Percentiles rank a stretch among this genome's conserved stretches.
These are phyloP conservation scores for Boechera stricta DNA, from an alignment of 345 rosid species.

Conservation along the genomic window DNA sequence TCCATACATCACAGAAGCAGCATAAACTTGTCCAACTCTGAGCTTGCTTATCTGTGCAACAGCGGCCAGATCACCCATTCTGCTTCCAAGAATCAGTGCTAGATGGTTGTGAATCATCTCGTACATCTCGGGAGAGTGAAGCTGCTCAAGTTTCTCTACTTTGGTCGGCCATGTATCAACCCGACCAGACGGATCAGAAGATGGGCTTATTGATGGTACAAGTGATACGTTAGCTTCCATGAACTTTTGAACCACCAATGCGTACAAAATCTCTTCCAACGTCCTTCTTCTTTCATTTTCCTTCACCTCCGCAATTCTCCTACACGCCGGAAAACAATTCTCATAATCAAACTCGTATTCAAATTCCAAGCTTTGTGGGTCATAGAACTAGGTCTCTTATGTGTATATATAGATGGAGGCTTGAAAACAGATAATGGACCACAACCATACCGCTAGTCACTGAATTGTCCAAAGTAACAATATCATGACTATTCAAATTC, in stretches of 20 bases:
- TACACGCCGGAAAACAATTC: conserved; percentile 37
- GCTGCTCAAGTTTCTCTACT: conserved; percentile 67
- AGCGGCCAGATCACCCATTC: conserved; percentile 59
- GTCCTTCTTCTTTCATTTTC: conserved; percentile 81
- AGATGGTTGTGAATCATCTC: conserved; percentile 98
- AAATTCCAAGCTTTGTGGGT: no score
- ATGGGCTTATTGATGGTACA: conserved; percentile 63
- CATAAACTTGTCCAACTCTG: conserved; percentile 97
- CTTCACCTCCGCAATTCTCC: conserved; percentile 97
- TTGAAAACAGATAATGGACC: no score
- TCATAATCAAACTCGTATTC: conserved; percentile 1
- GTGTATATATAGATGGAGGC: no score
- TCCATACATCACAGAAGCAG: conserved; percentile 98
- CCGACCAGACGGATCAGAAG: conserved; percentile 61
- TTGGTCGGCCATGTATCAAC: conserved; percentile 75
- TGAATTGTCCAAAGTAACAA: no score
- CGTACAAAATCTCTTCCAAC: conserved; percentile 85
- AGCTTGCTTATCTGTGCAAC: conserved; percentile 84
- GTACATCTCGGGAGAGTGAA: conserved; percentile 87
- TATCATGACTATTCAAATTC: no score
- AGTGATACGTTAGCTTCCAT: conserved; percentile 88
- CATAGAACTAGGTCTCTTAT: no score
- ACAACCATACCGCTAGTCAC: no score
- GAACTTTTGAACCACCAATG: conserved; percentile 90
- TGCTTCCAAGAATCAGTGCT: conserved; percentile 75